Percentiles rank a stretch among this genome's conserved stretches.
Conservation (phyloP, 176 grass and related monocot genomes). For the Pontederia paniculata region DNA sequence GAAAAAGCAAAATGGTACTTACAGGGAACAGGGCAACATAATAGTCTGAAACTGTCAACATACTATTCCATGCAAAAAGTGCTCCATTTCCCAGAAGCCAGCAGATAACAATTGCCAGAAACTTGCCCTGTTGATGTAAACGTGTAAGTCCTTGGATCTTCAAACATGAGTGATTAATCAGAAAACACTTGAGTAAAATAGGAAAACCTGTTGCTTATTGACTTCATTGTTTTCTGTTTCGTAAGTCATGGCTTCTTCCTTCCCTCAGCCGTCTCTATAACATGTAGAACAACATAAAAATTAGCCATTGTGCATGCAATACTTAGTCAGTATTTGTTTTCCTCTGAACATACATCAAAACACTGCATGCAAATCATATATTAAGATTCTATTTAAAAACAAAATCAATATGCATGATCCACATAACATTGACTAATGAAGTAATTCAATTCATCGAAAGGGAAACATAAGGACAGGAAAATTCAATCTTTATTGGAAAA, state of each 20-base stretch:
- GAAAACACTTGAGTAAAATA: background rate
- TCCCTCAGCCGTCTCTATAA: background rate
- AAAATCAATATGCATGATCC: too few species aligned
- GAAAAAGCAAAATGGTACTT: slow-evolving; percentile 2
- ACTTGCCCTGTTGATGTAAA: background rate
- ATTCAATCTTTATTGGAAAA: too few species aligned
- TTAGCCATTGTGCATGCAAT: too few species aligned
- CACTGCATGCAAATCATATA: too few species aligned
- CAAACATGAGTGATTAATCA: too few species aligned
- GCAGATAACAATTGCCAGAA: background rate
- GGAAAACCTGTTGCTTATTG: background rate
- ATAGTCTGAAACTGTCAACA: slow-evolving; percentile 65
- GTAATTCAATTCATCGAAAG: too few species aligned
- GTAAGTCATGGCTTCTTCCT: background rate
- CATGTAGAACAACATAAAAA: background rate
- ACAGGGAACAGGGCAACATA: slow-evolving; percentile 48
- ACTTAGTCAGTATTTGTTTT: too few species aligned
- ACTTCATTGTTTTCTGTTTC: background rate
- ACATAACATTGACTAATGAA: too few species aligned
- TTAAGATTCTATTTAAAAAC: too few species aligned
- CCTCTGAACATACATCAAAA: too few species aligned
- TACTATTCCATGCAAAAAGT: slow-evolving; percentile 54
- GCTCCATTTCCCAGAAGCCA: slow-evolving; percentile 63
- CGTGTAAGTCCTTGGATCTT: too few species aligned
- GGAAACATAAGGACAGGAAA: too few species aligned